Percentiles rank a stretch among this genome's conserved stretches.
These are phyloP conservation scores for Clonostachys rhizophaga DNA, from an alignment of 2,329 filamentous ascomycete genomes.

Conservation along the genomic window DNA sequence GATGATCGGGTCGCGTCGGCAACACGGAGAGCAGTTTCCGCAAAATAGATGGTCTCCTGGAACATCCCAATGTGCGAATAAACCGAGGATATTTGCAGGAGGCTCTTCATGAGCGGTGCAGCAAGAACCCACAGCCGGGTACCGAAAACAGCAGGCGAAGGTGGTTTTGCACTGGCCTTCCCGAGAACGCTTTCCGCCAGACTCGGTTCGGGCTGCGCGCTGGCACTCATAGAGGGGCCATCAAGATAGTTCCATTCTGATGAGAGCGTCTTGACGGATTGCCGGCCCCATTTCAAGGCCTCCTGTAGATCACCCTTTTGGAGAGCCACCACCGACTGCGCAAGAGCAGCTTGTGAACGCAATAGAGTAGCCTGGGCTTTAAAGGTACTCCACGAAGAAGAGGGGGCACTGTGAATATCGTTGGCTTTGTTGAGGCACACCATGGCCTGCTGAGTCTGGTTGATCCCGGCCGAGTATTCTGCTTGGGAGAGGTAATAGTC, in stretches of 20 bases:
- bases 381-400: constrained; percentile 23
- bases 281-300: constrained; percentile 52
- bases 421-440: constrained; percentile 31
- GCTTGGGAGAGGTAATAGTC: constrained; percentile 66
- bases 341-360: constrained; percentile 31
- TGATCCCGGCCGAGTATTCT: constrained; percentile 68
- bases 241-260: constrained; percentile 52
- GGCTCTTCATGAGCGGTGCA: constrained; percentile 64
- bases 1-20: constrained; percentile 63
- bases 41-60: constrained; percentile 83
- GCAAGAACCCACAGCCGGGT: constrained; percentile 79
- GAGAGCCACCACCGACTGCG: constrained; percentile 63
- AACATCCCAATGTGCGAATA: constrained; percentile 84
- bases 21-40: constrained; percentile 76
- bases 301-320: constrained; percentile 54
- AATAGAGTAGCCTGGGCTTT: constrained; percentile 23
- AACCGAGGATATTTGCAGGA: constrained; percentile 70
- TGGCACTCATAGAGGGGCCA: constrained; percentile 9
- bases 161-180: constrained; percentile 11
- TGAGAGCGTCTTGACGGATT: constrained; percentile 50
- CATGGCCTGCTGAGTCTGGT: constrained; percentile 56
- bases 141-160: constrained; percentile 12
- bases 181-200: constrained; percentile 12
- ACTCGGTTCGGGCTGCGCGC: constrained; percentile 14
- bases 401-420: constrained; percentile 19